Base-by-base conservation (phyloP, 108 stramenopile species). In the Cyclotella baltica region DNA sequence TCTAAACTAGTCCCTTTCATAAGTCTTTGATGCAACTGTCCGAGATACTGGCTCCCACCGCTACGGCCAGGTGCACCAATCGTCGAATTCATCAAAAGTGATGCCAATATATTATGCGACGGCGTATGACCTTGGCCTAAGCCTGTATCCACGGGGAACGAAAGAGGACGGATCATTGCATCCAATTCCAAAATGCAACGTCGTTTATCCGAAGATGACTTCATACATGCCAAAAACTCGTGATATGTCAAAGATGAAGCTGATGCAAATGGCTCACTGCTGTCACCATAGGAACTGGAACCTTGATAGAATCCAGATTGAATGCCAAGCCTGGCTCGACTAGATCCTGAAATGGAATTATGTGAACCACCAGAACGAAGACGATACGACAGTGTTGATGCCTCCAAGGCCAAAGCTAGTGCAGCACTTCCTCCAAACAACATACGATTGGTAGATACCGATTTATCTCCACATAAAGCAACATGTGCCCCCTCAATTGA, bases 111-210 rank as follows among this genome's bases (percentile, higher is more conserved):
- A 43, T 61, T 46, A 19, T 64, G 48, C 10, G 78, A 58, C 48
- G 67, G n/a, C 19, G 43, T 47, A 38, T 38, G n/a, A 18, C 65
- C 72, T 50, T 56, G 27, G 13, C 63, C 59, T 16, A 70, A 38
- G 40, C 23, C 56, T 35, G 28, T 55, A 40, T 1, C 47, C 27
- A 51, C 23, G 33, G 72, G 73, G 28, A 50, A 62, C 18, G 80
- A 80, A 29, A 80, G 61, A n/a, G 80, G 80, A 37, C 48, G 59
- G 30, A 83, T 37, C 23, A 90, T 31, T 20, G 81, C 78, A 84
- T 91, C 90, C 62, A 94, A 53, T 68, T 90, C 90, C 27, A 92
- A 58, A 57, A 94, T 70, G 1, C 81, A 85, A 38, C 88, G 80
- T 20, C 75, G 59, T 37, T 55, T 81, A 69, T 77, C 67, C 36